A percentile compares a stretch with the other conserved stretches of the same genome.
phyloP scores from a whole-genome alignment of 352 stramenopile genomes.

The Globisporangium rhizosaccharum region DNA sequence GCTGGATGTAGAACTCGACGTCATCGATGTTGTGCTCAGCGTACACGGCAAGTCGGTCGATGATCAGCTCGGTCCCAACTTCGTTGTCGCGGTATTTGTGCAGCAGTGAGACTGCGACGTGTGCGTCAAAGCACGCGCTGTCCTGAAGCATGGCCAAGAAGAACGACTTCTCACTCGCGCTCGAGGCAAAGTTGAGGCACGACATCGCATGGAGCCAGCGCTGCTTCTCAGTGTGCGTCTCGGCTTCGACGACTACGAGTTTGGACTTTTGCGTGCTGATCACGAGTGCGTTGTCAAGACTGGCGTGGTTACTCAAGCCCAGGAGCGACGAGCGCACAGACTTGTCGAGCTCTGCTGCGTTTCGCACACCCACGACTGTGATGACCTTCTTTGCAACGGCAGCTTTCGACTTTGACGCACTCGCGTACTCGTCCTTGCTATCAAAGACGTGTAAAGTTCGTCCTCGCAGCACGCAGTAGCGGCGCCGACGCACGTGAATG shows the following conservation, averaged over 20 bases:
- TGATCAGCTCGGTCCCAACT: slow-evolving; percentile 50
- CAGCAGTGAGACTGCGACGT: slow-evolving; percentile 59
- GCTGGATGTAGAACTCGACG: slow-evolving; percentile 80
- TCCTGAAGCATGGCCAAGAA: slow-evolving; percentile 55
- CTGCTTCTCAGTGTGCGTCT: slow-evolving; percentile 69
- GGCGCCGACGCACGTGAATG: slow-evolving; percentile 45
- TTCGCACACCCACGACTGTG: slow-evolving; percentile 56
- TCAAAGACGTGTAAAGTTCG: slow-evolving; percentile 57
- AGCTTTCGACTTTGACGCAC: slow-evolving; percentile 7
- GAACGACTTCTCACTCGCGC: slow-evolving; percentile 42
- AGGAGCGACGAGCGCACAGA: slow-evolving; percentile 42
- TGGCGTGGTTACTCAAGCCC: slow-evolving; percentile 20
- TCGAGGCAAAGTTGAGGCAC: slow-evolving; percentile 52
- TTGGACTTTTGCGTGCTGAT: slow-evolving; percentile 74
- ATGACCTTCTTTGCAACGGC: slow-evolving; percentile 45
- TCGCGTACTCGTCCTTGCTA: slow-evolving; percentile 30
- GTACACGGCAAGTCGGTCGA: slow-evolving; percentile 62
- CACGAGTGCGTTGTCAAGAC: slow-evolving; percentile 50
- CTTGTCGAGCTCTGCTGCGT: slow-evolving; percentile 56
- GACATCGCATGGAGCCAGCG: slow-evolving; percentile 71
- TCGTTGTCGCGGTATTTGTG: slow-evolving; percentile 74
- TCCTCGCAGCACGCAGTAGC: slow-evolving; percentile 65
- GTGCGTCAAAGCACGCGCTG: slow-evolving; percentile 48
- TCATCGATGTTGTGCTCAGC: slow-evolving; percentile 65
- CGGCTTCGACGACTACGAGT: slow-evolving; percentile 56